Conservation (phyloP, 192 early-diverging fungal species). For the Entomortierella parvispora region DNA sequence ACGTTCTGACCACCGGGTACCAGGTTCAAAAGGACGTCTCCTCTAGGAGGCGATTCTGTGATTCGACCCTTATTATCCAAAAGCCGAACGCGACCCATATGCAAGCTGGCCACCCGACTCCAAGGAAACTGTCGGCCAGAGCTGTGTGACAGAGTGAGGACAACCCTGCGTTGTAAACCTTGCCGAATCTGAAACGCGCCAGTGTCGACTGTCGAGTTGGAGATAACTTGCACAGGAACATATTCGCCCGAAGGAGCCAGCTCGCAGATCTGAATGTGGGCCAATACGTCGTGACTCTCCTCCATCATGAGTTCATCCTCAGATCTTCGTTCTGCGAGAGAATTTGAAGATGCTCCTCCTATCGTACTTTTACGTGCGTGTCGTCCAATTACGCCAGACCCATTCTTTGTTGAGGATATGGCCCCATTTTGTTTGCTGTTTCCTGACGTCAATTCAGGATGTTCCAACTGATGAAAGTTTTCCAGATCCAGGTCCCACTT, state of each 20-base stretch:
- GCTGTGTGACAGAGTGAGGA: constrained; percentile 71
- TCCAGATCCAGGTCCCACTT: constrained; percentile 66
- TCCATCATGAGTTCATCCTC: constrained; percentile 76
- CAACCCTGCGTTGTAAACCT: constrained; percentile 78
- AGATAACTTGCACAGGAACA: constrained; percentile 64
- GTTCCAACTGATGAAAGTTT: constrained; percentile 11
- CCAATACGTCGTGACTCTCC: constrained; percentile 73
- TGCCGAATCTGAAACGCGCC: constrained; percentile 73
- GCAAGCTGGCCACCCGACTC: constrained; percentile 52
- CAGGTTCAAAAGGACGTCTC: constrained; percentile 58
- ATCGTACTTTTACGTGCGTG: background rate
- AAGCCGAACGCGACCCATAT: constrained; percentile 58
- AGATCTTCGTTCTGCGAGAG: constrained; percentile 51
- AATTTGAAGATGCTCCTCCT: background rate
- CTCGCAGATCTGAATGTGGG: constrained; percentile 77
- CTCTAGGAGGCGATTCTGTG: constrained; percentile 54
- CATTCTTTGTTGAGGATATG: background rate
- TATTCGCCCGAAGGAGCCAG: constrained; percentile 70
- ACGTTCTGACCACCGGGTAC: constrained; percentile 55
- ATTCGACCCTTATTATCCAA: constrained; percentile 74
- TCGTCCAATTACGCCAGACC: no score
- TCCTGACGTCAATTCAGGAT: no score
- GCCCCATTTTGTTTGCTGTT: background rate
- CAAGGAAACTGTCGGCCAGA: constrained; percentile 75
- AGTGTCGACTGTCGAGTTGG: constrained; percentile 54